A percentile compares a stretch with the other conserved stretches of the same genome.
These are phyloP conservation scores for Bolboschoenoplectus hybrid DNA, from an alignment of 202 grass and related monocot genomes.

Conservation along the genomic window DNA sequence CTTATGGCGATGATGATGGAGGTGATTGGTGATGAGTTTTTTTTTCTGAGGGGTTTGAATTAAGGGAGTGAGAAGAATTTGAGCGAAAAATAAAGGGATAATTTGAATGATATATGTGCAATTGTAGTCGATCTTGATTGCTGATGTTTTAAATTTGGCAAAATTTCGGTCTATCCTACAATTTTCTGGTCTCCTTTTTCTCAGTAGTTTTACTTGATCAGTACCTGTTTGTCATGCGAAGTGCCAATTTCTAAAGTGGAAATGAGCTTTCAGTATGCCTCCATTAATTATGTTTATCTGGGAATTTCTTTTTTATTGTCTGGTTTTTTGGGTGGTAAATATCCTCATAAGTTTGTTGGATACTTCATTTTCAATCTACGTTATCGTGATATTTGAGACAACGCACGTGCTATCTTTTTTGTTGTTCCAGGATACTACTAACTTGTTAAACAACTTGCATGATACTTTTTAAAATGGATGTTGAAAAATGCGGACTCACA, in stretches of 20 bases:
- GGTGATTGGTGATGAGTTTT: slow-evolving; percentile 37
- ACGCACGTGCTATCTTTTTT: background rate
- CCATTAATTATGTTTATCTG: background rate
- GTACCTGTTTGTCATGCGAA: background rate
- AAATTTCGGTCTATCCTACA: background rate
- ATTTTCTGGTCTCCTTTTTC: background rate
- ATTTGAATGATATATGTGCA: background rate
- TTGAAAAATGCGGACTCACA: too few relatives aligned
- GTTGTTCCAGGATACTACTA: background rate
- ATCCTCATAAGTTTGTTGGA: background rate
- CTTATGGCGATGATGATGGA: slow-evolving; percentile 40
- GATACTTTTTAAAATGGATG: too few relatives aligned
- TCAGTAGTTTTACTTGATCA: background rate
- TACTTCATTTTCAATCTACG: background rate
- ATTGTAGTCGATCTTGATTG: background rate
- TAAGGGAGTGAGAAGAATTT: background rate
- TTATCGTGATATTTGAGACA: background rate
- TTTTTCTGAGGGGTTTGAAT: background rate
- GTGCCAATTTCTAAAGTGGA: background rate
- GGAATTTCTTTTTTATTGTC: background rate
- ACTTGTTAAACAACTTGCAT: too few relatives aligned
- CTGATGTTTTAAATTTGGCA: background rate
- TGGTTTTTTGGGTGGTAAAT: background rate
- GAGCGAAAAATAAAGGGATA: slow-evolving; percentile 10
- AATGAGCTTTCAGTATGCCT: background rate